These are phyloP conservation scores for Euphrasia arctica DNA, from an alignment of 305 asterid species.

Conservation along the genomic window DNA sequence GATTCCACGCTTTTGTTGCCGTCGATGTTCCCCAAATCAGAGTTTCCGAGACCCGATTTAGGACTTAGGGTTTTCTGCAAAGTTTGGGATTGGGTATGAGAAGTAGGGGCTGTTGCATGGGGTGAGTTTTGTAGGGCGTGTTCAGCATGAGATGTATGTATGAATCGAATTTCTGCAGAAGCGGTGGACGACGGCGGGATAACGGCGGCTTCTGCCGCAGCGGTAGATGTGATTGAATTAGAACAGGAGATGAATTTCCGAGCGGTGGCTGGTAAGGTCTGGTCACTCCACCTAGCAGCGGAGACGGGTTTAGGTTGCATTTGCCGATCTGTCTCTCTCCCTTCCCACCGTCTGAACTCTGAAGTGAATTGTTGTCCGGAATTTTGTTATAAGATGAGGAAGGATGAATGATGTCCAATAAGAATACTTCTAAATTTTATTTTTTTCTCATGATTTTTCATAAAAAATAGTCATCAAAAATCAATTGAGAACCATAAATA, in stretches of 20 bases:
- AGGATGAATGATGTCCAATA: no score
- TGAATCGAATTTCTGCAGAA: conserved; percentile 1
- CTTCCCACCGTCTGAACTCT: background rate
- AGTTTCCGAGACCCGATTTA: conserved; percentile 11
- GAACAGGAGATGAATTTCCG: conserved; percentile 12
- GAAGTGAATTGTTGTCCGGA: background rate
- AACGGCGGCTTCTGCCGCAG: conserved; percentile 20
- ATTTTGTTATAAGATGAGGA: no score
- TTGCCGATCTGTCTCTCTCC: background rate
- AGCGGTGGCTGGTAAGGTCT: conserved; percentile 24
- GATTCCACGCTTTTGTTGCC: conserved; percentile 13
- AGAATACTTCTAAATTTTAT: no score
- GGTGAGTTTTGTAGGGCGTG: background rate
- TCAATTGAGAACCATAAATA: no score
- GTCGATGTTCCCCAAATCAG: conserved; percentile 12
- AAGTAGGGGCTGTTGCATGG: conserved; percentile 9
- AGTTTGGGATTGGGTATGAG: conserved; percentile 19
- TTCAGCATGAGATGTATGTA: background rate
- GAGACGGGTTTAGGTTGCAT: conserved; percentile 48
- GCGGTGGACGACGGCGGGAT: conserved; percentile 14
- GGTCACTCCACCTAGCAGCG: conserved; percentile 22
- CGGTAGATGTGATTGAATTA: conserved; percentile 1
- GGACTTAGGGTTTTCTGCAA: conserved; percentile 28
- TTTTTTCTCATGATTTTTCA: no score
- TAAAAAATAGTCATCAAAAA: no score